phyloP scores from a whole-genome alignment of 108 stramenopile genomes.

The Pseudonitzschia pungens region DNA sequence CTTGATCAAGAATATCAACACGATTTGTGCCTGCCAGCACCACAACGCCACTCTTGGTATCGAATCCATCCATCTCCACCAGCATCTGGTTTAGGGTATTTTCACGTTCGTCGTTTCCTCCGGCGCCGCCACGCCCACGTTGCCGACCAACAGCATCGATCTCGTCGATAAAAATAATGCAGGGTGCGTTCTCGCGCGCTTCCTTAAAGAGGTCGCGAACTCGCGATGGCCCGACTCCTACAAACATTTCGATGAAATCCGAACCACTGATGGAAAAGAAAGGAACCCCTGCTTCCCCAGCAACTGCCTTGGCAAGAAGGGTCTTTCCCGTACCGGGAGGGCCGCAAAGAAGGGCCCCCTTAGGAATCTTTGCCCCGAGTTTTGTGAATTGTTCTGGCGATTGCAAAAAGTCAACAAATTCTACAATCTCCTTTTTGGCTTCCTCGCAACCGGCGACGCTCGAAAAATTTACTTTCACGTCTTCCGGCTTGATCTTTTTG shows the following conservation, averaged over 20 bases:
- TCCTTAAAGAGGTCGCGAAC: constrained; percentile 94
- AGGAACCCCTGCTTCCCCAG: constrained; percentile 97
- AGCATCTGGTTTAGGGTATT: constrained; percentile 94
- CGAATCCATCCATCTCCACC: constrained; percentile 92
- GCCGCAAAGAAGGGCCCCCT: constrained; percentile 88
- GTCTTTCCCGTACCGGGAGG: constrained; percentile 98
- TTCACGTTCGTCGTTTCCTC: constrained; percentile 90
- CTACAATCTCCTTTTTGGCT: constrained; percentile 95
- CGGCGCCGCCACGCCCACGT: constrained; percentile 64
- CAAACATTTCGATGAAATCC: constrained; percentile 96
- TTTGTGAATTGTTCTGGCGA: constrained; percentile 75
- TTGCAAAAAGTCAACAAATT: constrained; percentile 95
- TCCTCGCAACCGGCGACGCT: constrained; percentile 95
- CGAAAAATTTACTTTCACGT: constrained; percentile 79
- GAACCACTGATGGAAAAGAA: constrained; percentile 91
- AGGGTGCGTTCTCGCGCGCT: constrained; percentile 90
- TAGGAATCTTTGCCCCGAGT: constrained; percentile 93
- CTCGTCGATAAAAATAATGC: constrained; percentile 99
- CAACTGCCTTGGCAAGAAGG: constrained; percentile 95
- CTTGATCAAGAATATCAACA: constrained; percentile 88
- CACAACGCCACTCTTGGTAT: constrained; percentile 78
- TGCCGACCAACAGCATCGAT: constrained; percentile 96
- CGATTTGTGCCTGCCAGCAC: constrained; percentile 94
- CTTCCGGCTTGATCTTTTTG: constrained; percentile 68
- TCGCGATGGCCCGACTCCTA: constrained; percentile 93